phyloP scores from a whole-genome alignment of 768 basidiomycete genomes.

The Boletus insuetus region DNA sequence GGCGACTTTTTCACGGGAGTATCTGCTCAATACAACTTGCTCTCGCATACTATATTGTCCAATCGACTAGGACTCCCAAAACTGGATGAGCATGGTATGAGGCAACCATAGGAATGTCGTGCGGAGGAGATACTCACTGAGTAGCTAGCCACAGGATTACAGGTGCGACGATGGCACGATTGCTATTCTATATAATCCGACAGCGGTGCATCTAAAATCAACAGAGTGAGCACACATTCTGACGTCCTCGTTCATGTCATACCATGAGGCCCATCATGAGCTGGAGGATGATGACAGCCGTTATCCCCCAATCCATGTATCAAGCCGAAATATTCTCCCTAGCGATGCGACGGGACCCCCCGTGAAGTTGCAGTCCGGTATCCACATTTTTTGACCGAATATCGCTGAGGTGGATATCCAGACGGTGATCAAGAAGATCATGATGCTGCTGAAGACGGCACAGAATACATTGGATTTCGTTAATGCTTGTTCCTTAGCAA shows the following conservation, averaged over 20 bases:
- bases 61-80: constrained; percentile 13
- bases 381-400: constrained; percentile 35
- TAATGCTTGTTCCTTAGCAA: constrained; percentile 2
- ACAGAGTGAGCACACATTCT: background rate
- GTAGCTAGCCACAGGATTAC: constrained; percentile 18
- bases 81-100: background rate
- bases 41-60: constrained; percentile 22
- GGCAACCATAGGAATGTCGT: background rate
- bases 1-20: no score
- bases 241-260: background rate
- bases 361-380: constrained; percentile 29
- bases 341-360: constrained; percentile 35
- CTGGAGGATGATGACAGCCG: constrained; percentile 27
- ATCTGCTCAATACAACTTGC: no score
- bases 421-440: constrained; percentile 30
- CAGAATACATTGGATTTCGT: constrained; percentile 15
- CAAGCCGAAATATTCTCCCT: constrained; percentile 21
- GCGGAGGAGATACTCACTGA: constrained; percentile 13
- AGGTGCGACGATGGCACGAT: constrained; percentile 11
- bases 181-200: constrained; percentile 33
- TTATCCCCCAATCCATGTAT: constrained; percentile 29
- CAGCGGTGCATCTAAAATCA: constrained; percentile 38
- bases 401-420: constrained; percentile 18
- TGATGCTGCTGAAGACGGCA: constrained; percentile 21
- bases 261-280: constrained; percentile 32